Conservation (phyloP, 352 stramenopile genomes). For the Phytophthora boehmeriae region DNA sequence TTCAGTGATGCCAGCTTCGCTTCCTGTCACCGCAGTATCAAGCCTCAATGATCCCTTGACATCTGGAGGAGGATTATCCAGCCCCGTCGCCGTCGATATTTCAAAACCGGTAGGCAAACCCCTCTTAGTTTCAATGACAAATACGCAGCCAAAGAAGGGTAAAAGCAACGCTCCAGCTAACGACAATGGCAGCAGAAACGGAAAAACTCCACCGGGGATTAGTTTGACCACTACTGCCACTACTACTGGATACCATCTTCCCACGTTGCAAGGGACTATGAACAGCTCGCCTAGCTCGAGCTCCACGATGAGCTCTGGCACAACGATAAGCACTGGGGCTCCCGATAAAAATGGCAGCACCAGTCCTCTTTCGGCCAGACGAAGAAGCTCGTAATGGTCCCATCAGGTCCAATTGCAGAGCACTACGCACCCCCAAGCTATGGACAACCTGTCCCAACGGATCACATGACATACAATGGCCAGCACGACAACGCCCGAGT, state of each 20-base stretch:
- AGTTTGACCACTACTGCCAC: slow-evolving; percentile 1
- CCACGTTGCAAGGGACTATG: slow-evolving; percentile 36
- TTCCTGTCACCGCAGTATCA: slow-evolving; percentile 10
- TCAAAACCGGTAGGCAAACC: slow-evolving; percentile 28
- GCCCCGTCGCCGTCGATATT: not conserved
- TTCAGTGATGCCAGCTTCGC: slow-evolving; percentile 12
- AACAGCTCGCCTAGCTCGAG: slow-evolving; percentile 38
- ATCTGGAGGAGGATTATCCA: slow-evolving; percentile 1
- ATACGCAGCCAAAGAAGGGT: slow-evolving; percentile 25
- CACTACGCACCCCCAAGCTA: slow-evolving; percentile 25
- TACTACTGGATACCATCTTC: slow-evolving; percentile 34
- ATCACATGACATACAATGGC: slow-evolving; percentile 50
- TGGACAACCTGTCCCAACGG: slow-evolving; percentile 27
- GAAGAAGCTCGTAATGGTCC: slow-evolving; percentile 39
- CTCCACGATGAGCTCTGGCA: slow-evolving; percentile 31
- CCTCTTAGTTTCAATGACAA: slow-evolving; percentile 34
- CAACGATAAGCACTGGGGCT: slow-evolving; percentile 17
- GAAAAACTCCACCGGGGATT: slow-evolving; percentile 25
- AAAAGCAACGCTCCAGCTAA: slow-evolving; percentile 12
- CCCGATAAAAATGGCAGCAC: slow-evolving; percentile 15
- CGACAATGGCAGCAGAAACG: slow-evolving; percentile 20
- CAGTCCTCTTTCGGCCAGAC: slow-evolving; percentile 31
- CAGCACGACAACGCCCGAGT: slow-evolving; percentile 39
- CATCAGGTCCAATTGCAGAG: slow-evolving; percentile 36
- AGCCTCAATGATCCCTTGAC: slow-evolving; percentile 23